Evolutionary conservation across 2,329 filamentous ascomycete genomes (phyloP), one percentile per base, ranked within the genome.

Genomic region (Aspergillus sp.): DNA sequence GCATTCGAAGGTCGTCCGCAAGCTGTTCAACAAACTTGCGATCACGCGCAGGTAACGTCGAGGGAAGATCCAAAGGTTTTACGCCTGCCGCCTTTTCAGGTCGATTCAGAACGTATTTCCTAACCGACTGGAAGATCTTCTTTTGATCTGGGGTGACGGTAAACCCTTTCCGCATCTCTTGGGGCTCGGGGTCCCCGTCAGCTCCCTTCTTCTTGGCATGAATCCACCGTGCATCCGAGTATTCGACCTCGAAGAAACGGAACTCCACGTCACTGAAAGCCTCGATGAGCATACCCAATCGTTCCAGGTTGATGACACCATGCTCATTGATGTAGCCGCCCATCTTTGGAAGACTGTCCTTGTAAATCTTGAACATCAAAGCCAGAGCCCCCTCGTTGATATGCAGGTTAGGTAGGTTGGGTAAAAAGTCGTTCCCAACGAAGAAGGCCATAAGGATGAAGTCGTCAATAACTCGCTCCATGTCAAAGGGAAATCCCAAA

Each of bases 381-480:
- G 89, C 85, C 60, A 98, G 67, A 14, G 93, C 91, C 44, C 91
- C 93, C 62, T 98, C 93, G 61, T 98, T 98, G 63, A 98, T 98
- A 62, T 98, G 91, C 44, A 98, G 66, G 53, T 93, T 85, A 4
- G 93, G 93, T 37, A 98, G 71, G 62, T 98, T 95, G 3, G 91
- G 91, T 59, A 98, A 73, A 66, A 98, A 98, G 73, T 98, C 91
- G 62, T 98, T 98, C 56, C 91, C 91, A 51, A 98, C 86, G 60
- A 98, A 98, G 67, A 98, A 98, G 29, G 88, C 89, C 86, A 98
- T 95, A 40, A 98, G 75, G 56, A 98, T 96, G 61, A 98, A 98
- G 68, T 98, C 91, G 58, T 98, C 91, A 64, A 98, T 96, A 53
- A 98, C 78, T 43, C 82, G 78, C 67, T 98, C 91, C 72, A 98